Conservation (phyloP, 805 yeast genomes). For the Kuraishia capsulata region DNA sequence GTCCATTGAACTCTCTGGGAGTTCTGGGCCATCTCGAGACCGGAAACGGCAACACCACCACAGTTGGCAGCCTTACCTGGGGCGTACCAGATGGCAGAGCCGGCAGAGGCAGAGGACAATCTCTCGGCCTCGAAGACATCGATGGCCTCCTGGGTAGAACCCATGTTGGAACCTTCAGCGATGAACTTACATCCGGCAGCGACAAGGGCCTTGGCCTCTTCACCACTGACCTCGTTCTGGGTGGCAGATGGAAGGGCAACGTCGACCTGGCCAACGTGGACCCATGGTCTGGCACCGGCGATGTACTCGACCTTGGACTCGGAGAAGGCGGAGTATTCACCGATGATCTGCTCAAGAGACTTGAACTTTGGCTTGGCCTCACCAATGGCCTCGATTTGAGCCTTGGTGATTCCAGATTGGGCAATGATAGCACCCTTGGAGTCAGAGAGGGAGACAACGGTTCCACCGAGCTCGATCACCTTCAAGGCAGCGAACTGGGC, state of each 20-base stretch:
- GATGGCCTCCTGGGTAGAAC: constrained; percentile 96
- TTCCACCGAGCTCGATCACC: constrained; percentile 94
- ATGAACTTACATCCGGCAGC: constrained; percentile 87
- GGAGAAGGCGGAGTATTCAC: constrained; percentile 49
- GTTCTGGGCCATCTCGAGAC: constrained; percentile 99
- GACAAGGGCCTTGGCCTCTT: constrained; percentile 90
- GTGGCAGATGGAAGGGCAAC: constrained; percentile 98
- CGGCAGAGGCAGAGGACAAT: constrained; percentile 28
- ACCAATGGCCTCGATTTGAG: constrained; percentile 66
- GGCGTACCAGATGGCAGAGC: constrained; percentile 85
- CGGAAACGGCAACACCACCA: constrained; percentile 99
- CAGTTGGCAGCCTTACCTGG: constrained; percentile 99
- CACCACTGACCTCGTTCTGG: constrained; percentile 95
- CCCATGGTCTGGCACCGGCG: constrained; percentile 96
- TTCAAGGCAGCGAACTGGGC: constrained; percentile 98
- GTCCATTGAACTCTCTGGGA: constrained; percentile 91
- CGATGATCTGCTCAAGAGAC: constrained; percentile 60
- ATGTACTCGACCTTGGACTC: constrained; percentile 63
- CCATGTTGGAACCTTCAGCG: constrained; percentile 99
- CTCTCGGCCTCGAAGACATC: constrained; percentile 86
- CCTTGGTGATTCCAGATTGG: constrained; percentile 74
- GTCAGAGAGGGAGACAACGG: constrained; percentile 89
- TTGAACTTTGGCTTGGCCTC: constrained; percentile 75
- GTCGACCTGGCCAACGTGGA: constrained; percentile 82
- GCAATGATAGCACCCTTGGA: constrained; percentile 84